Base-by-base conservation (phyloP, 2,329 filamentous ascomycete genomes). In the Ophiostoma angusticollis region DNA sequence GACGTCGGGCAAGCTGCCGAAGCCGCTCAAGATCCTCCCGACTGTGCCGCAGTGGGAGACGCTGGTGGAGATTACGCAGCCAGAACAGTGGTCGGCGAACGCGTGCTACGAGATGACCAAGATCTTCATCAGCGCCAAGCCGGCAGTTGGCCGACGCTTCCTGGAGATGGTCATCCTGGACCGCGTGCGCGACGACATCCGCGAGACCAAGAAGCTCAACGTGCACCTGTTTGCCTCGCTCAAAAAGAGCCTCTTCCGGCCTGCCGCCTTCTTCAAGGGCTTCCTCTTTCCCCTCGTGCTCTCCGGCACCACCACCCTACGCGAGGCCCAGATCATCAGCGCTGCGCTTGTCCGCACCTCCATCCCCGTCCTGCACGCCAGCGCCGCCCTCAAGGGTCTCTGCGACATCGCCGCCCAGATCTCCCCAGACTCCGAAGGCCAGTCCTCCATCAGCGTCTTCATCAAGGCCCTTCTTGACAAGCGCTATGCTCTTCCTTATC, bases 21-120 rank as follows among this genome's bases (percentile, higher is more conserved):
- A 98, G 61, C 89, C 89, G 1, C 93, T 98, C 70, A 96, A 96
- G 62, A 86, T 96, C 47, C 72, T 98, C 8, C 91, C 91, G 3
- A 87, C 86, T 1, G 75, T 96, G 12, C 86, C 86, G 7, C 77
- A 91, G 52, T 96, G 87, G 85, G 16, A 82, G 36, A 44, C 45
- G 30, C 44, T 51, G 16, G 12, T 51, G 2, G 47, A 49, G 41
- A 44, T 49, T 9, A 19, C 46, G 5, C 41, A 43, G 39, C 87
- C 89, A 5, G 80, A 91, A 33, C 60, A 57, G 39, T 73, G 69
- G 69, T 84, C 84, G 1, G 67, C 84, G 16, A 86, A 93, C 53
- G 58, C 85, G 33, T 75, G 80, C 50, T 94, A 85, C 58, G 85
- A 87, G 52, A 87, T 84, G 17, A 96, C 89, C 13, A 80, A 83